Evolutionary conservation across 2,329 filamentous ascomycete species (phyloP).

Genomic region (Nigrograna mackinnonii): DNA sequence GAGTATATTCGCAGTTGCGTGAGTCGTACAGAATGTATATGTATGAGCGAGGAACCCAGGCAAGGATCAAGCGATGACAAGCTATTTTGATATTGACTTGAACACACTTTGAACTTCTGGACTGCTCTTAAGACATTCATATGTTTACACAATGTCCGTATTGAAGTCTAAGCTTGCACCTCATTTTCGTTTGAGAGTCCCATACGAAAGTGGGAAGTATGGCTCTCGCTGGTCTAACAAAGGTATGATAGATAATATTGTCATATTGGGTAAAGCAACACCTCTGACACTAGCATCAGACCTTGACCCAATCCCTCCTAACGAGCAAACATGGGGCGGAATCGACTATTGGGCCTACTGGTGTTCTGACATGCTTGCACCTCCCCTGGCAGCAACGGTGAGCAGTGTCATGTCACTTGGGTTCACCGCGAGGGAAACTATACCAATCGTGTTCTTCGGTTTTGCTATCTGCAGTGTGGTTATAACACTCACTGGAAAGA

Average conservation of each 20-base stretch:
- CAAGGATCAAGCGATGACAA: too few species aligned
- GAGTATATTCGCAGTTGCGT: not conserved
- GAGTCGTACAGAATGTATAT: slow-evolving; percentile 13
- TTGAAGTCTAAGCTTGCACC: slow-evolving; percentile 42
- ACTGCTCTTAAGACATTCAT: too few species aligned
- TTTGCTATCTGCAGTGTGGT: slow-evolving; percentile 52
- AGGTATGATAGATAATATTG: slow-evolving; percentile 46
- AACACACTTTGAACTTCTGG: too few species aligned
- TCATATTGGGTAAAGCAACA: not conserved
- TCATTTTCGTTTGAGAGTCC: slow-evolving; percentile 43
- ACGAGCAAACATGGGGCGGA: slow-evolving; percentile 50
- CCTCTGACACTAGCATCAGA: too few species aligned
- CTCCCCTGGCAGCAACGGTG: slow-evolving; percentile 45
- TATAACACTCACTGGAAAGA: slow-evolving; percentile 53
- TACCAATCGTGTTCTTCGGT: slow-evolving; percentile 53
- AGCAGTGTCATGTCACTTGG: slow-evolving; percentile 47
- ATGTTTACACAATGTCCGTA: slow-evolving; percentile 28
- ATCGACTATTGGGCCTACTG: slow-evolving; percentile 54
- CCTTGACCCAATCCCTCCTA: slow-evolving; percentile 44
- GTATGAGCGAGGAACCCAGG: slow-evolving; percentile 17
- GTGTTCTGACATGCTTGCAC: slow-evolving; percentile 52
- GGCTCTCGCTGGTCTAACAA: slow-evolving; percentile 54
- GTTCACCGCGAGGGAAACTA: slow-evolving; percentile 52
- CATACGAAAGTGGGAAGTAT: slow-evolving; percentile 44
- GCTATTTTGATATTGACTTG: too few species aligned